Percentiles rank a stretch among this genome's conserved stretches.
phyloP scores from a whole-genome alignment of 2,329 filamentous ascomycete genomes.

The Fusarium dlaminii region DNA sequence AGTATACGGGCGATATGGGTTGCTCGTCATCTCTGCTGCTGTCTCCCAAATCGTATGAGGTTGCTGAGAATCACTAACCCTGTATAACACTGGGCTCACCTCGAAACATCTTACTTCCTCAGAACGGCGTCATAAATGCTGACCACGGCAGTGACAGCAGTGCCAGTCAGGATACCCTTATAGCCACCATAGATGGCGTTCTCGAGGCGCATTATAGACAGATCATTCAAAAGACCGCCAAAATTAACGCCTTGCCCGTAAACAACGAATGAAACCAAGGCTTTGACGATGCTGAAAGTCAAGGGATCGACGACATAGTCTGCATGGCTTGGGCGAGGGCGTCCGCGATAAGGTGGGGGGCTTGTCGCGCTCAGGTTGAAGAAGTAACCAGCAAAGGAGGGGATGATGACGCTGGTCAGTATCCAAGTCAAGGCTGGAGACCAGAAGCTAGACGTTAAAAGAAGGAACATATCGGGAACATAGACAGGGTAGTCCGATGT shows the following conservation, averaged over 20 bases:
- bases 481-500: conserved; percentile 69
- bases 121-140: conserved; percentile 83
- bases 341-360: conserved; percentile 54
- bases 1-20: background rate
- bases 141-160: conserved; percentile 72
- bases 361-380: conserved; percentile 79
- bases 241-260: conserved; percentile 75
- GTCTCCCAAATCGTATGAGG: background rate
- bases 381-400: conserved; percentile 82
- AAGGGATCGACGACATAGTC: conserved; percentile 81
- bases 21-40: background rate
- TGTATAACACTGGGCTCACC: background rate
- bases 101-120: conserved; percentile 64
- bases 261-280: conserved; percentile 80
- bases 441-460: conserved; percentile 86
- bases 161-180: conserved; percentile 73
- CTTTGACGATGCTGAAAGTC: conserved; percentile 90
- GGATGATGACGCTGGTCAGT: conserved; percentile 75
- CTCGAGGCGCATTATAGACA: conserved; percentile 71
- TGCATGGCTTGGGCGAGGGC: conserved; percentile 49
- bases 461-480: conserved; percentile 81
- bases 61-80: background rate
- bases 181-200: conserved; percentile 76
- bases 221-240: conserved; percentile 67
- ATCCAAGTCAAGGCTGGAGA: conserved; percentile 80